These are phyloP conservation scores for Candida multigemmis DNA, from an alignment of 805 yeast species.

Conservation along the genomic window DNA sequence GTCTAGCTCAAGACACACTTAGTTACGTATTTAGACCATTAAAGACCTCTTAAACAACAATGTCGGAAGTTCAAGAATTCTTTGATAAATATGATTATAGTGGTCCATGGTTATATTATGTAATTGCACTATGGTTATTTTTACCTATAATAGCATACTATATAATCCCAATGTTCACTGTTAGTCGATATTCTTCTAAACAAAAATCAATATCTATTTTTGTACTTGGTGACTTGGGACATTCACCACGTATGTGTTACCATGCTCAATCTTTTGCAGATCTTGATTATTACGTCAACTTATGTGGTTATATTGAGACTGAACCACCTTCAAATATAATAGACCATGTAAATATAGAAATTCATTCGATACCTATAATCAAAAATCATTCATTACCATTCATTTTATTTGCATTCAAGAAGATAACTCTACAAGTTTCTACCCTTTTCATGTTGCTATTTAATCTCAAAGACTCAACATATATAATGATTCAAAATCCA, in stretches of 20 bases:
- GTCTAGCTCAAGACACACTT: no score
- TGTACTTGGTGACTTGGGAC: constrained; percentile 90
- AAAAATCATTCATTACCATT: constrained; percentile 42
- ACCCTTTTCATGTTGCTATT: constrained; percentile 41
- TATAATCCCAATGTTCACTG: constrained; percentile 26
- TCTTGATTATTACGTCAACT: constrained; percentile 62
- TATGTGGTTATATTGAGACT: constrained; percentile 75
- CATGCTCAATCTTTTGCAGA: constrained; percentile 76
- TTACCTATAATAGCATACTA: constrained; percentile 36
- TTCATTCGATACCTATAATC: constrained; percentile 37
- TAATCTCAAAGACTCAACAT: constrained; percentile 52
- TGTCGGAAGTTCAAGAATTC: no score
- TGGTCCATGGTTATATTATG: constrained; percentile 34
- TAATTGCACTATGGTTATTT: constrained; percentile 36
- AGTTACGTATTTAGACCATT: no score
- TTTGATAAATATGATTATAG: constrained; percentile 6
- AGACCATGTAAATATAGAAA: constrained; percentile 42
- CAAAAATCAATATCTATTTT: constrained; percentile 57
- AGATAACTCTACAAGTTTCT: constrained; percentile 49
- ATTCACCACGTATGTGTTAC: constrained; percentile 90
- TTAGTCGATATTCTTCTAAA: constrained; percentile 11
- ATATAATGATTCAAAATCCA: constrained; percentile 79
- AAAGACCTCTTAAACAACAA: no score
- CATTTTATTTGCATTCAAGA: constrained; percentile 44
- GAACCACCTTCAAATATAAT: constrained; percentile 40